These are phyloP conservation scores for Candida gigantensis DNA, from an alignment of 1,139 yeast genomes.

Conservation along the genomic window DNA sequence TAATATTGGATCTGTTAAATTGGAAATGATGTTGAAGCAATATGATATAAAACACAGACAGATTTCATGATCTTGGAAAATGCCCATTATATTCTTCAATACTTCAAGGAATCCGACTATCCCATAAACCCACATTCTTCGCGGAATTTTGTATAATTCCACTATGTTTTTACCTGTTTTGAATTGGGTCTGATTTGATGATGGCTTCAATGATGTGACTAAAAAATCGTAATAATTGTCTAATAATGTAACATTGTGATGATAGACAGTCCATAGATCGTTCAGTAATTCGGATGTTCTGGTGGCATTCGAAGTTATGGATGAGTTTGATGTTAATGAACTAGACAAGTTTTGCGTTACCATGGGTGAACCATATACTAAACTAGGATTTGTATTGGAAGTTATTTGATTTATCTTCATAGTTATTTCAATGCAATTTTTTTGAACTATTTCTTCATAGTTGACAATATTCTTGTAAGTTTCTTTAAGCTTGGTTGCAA, in stretches of 20 bases:
- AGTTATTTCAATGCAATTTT: slow-evolving; percentile 59
- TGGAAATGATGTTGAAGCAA: slow-evolving; percentile 54
- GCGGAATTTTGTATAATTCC: slow-evolving; percentile 71
- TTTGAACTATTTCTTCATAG: slow-evolving; percentile 68
- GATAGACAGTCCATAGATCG: slow-evolving; percentile 72
- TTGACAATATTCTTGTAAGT: slow-evolving; percentile 70
- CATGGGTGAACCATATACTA: slow-evolving; percentile 22
- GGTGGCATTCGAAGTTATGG: slow-evolving; percentile 19
- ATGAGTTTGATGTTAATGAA: slow-evolving; percentile 20
- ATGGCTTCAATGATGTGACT: slow-evolving; percentile 67
- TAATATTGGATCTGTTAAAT: slow-evolving; percentile 51
- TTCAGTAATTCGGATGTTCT: slow-evolving; percentile 55
- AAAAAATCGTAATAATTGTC: slow-evolving; percentile 73
- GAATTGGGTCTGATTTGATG: slow-evolving; percentile 50
- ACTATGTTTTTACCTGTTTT: slow-evolving; percentile 76
- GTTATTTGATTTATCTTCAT: slow-evolving; percentile 51
- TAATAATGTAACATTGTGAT: slow-evolving; percentile 61
- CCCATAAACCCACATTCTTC: slow-evolving; percentile 84
- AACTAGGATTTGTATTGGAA: slow-evolving; percentile 20
- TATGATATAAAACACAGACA: slow-evolving; percentile 50
- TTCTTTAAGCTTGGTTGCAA: slow-evolving; percentile 71
- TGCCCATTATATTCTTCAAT: slow-evolving; percentile 68
- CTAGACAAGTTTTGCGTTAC: slow-evolving; percentile 20
- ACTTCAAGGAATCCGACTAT: slow-evolving; percentile 76
- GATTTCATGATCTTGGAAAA: slow-evolving; percentile 52